These are phyloP conservation scores for Eucalyptus globulus DNA, from an alignment of 345 rosid genomes.

Conservation along the genomic window DNA sequence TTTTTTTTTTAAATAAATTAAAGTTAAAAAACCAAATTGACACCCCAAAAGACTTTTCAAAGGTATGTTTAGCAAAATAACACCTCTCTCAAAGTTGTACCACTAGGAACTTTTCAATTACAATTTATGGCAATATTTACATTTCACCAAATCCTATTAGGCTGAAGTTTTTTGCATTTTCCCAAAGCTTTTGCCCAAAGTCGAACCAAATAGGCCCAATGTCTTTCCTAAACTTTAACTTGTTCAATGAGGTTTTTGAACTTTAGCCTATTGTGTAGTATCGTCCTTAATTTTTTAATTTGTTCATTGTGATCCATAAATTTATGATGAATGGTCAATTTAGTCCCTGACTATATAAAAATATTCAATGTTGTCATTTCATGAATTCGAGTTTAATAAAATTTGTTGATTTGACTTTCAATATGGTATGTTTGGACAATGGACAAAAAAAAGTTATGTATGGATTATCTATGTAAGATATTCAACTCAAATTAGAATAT, in stretches of 20 bases:
- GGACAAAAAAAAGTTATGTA: background rate
- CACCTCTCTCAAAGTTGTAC: too few relatives aligned
- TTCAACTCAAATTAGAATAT: background rate
- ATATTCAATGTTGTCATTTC: background rate
- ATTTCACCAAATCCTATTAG: too few relatives aligned
- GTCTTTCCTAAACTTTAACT: background rate
- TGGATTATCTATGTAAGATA: background rate
- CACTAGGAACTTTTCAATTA: too few relatives aligned
- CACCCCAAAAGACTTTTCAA: too few relatives aligned
- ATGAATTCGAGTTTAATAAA: background rate
- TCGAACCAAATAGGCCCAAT: too few relatives aligned
- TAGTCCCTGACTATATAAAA: background rate
- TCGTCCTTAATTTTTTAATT: accelerated
- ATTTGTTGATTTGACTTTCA: background rate
- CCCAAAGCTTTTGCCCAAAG: too few relatives aligned
- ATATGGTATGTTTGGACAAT: accelerated
- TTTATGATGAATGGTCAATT: background rate
- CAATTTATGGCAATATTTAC: too few relatives aligned
- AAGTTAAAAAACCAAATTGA: too few relatives aligned
- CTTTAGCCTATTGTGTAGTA: background rate
- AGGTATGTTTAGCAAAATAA: too few relatives aligned
- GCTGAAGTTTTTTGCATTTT: too few relatives aligned
- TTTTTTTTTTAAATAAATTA: too few relatives aligned
- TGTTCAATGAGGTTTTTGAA: background rate
- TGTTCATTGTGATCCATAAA: background rate